These are phyloP conservation scores for Cladosporium velox DNA, from an alignment of 2,329 filamentous ascomycete species.

Conservation along the genomic window DNA sequence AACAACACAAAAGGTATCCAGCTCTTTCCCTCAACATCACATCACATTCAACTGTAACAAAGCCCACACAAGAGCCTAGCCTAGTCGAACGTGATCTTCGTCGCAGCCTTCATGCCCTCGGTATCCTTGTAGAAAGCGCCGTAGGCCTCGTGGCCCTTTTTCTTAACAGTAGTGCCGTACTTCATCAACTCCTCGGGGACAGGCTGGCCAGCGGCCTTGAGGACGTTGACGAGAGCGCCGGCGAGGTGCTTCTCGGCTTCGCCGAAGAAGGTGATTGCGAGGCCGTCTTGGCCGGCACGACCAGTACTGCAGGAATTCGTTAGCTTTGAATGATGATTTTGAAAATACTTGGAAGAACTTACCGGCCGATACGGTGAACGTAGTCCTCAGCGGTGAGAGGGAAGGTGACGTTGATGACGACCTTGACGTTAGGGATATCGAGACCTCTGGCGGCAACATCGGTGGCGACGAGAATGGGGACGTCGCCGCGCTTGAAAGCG, in stretches of 20 bases:
- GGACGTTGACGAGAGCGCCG: slow-evolving; percentile 89
- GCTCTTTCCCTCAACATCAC: background rate
- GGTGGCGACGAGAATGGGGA: slow-evolving; percentile 86
- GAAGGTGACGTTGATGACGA: slow-evolving; percentile 94
- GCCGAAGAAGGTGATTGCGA: slow-evolving; percentile 92
- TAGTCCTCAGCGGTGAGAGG: slow-evolving; percentile 96
- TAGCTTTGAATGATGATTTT: slow-evolving; percentile 11
- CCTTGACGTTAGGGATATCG: slow-evolving; percentile 92
- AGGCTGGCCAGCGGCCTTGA: slow-evolving; percentile 87
- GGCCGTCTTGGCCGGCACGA: slow-evolving; percentile 83
- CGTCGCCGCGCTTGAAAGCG: slow-evolving; percentile 83
- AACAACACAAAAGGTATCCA: background rate
- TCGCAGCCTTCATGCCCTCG: slow-evolving; percentile 77
- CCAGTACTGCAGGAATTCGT: slow-evolving; percentile 65
- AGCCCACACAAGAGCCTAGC: background rate
- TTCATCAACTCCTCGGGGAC: slow-evolving; percentile 90
- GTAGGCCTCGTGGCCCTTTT: slow-evolving; percentile 94
- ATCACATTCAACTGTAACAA: background rate
- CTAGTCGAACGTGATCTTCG: slow-evolving; percentile 85
- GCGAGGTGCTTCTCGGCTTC: slow-evolving; percentile 91
- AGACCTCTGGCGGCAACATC: slow-evolving; percentile 93
- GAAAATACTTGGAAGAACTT: slow-evolving; percentile 19
- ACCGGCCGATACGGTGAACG: slow-evolving; percentile 85
- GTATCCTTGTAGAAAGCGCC: slow-evolving; percentile 94
- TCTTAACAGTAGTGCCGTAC: slow-evolving; percentile 97